Evolutionary conservation across 495 filamentous ascomycete genomes (phyloP), one percentile per base, ranked within the genome.

Genomic region (Penicillium ochrochloron): DNA sequence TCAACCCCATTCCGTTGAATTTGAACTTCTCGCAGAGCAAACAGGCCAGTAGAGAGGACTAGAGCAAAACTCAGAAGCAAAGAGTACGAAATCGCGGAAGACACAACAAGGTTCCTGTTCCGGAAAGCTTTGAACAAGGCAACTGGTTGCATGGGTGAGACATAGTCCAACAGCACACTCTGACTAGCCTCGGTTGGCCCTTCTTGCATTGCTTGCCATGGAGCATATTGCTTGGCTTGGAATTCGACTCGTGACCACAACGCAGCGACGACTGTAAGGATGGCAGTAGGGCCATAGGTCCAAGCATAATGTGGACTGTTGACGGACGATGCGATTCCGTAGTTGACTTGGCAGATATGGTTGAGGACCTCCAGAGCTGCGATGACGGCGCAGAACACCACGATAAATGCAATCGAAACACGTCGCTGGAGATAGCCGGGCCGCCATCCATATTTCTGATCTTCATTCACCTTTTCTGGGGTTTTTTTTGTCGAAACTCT

Each of bases 221-320:
- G 74, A 14, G 66, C 65, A 15, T 64, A 59, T 17, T 68, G 21
- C 37, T 75, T 75, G 29, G 65, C 48, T 21, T 73, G 64, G 54
- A 66, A 69, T 37, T 75, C 73, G 2, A 67, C 66, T 2, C 70
- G 69, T 1, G 59, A 56, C 75, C 71, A 77, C 2, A 75, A 7
- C 0, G 65, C 64, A 15, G 61, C 59, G 7, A 75, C 25, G 0
- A 73, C 21, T 4, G 70, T 73, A 0, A 77, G 55, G 29, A 74
- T 44, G 6, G 73, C 73, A 2, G 75, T 77, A 5, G 75, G 73
- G 0, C 75, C 73, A 29, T 73, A 75, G 0, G 65, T 73, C 73
- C 71, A 77, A 3, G 66, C 39, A 55, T 75, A 77, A 19, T 67
- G 65, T 1, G 55, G 65, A 25, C 37, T 53, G n/a, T 65, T 34